Conservation (phyloP, 2,329 filamentous ascomycete species). For the Cordyceps cicadae region DNA sequence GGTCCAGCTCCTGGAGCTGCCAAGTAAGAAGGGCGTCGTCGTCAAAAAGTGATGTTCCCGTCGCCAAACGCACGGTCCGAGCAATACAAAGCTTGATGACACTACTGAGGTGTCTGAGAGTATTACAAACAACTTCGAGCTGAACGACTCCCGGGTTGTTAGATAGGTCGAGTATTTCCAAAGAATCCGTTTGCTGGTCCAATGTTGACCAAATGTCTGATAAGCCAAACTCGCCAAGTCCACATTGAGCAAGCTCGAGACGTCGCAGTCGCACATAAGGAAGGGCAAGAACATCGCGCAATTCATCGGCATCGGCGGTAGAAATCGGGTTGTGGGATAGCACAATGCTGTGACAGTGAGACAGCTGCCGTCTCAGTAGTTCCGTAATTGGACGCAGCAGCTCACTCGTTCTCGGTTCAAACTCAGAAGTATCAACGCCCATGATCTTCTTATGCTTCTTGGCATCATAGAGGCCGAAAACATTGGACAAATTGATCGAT, state of each 20-base stretch:
- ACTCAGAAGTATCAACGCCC: conserved; percentile 15
- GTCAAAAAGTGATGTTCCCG: conserved; percentile 38
- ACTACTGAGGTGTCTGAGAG: conserved; percentile 35
- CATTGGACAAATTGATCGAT: conserved; percentile 44
- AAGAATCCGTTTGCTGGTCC: conserved; percentile 33
- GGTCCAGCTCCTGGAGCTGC: conserved; percentile 44
- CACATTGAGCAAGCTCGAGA: conserved; percentile 43
- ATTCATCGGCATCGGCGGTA: conserved; percentile 37
- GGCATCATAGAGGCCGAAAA: conserved; percentile 23
- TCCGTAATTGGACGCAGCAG: conserved; percentile 42
- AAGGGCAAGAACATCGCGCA: conserved; percentile 34
- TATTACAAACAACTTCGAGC: conserved; percentile 36
- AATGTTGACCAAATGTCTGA: conserved; percentile 40
- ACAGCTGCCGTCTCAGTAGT: conserved; percentile 38
- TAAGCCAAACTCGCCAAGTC: conserved; percentile 41
- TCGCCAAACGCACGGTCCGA: conserved; percentile 39
- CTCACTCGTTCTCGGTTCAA: conserved; percentile 27
- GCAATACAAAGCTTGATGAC: conserved; percentile 42
- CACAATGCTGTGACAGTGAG: conserved; percentile 42
- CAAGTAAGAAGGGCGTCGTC: conserved; percentile 34
- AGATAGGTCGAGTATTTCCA: conserved; percentile 44
- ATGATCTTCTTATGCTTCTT: conserved; percentile 17
- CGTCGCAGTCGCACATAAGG: conserved; percentile 34
- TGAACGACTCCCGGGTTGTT: conserved; percentile 44
- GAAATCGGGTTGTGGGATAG: conserved; percentile 43